A percentile compares a stretch with the other conserved stretches of the same genome.
Evolutionary conservation across 2,329 filamentous ascomycete genomes (phyloP).

Genomic region (Phaeosphaeria sp.): DNA sequence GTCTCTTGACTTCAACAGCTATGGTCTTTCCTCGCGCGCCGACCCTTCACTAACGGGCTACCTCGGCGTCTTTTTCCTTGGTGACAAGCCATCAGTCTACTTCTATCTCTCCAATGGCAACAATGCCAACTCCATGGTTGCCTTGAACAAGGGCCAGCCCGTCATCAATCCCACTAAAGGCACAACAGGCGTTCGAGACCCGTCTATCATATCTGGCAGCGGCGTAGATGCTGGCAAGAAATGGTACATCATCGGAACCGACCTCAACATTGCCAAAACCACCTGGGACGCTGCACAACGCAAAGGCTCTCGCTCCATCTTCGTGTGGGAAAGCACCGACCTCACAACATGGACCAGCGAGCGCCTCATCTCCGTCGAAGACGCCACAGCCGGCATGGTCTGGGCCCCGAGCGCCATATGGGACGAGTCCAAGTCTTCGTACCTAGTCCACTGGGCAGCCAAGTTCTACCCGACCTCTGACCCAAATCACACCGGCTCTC

Average conservation of each 20-base stretch:
- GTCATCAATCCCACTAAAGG: slow-evolving; percentile 59
- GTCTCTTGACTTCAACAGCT: slow-evolving; percentile 27
- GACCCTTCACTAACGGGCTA: slow-evolving; percentile 56
- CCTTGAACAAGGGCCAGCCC: slow-evolving; percentile 57
- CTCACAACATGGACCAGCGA: slow-evolving; percentile 59
- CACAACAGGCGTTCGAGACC: slow-evolving; percentile 61
- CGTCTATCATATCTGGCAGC: slow-evolving; percentile 57
- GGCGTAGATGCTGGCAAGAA: slow-evolving; percentile 57
- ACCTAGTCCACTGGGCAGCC: slow-evolving; percentile 59
- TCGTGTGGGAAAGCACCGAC: slow-evolving; percentile 63
- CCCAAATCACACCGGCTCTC: slow-evolving; percentile 55
- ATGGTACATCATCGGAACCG: slow-evolving; percentile 64
- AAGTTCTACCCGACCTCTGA: slow-evolving; percentile 57
- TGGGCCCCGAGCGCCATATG: slow-evolving; percentile 65
- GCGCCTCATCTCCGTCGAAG: slow-evolving; percentile 59
- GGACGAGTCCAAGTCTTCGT: slow-evolving; percentile 55
- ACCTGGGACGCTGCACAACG: slow-evolving; percentile 61
- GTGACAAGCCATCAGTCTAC: slow-evolving; percentile 61
- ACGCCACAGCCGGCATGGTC: slow-evolving; percentile 63
- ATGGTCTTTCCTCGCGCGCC: slow-evolving; percentile 26
- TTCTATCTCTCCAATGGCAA: slow-evolving; percentile 63
- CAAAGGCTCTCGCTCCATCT: slow-evolving; percentile 59
- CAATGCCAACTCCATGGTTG: slow-evolving; percentile 56
- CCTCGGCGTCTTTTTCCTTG: slow-evolving; percentile 62
- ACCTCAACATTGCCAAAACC: slow-evolving; percentile 61